phyloP scores from a whole-genome alignment of 192 early-diverging fungal genomes.

The Umbelopsis isabellina region DNA sequence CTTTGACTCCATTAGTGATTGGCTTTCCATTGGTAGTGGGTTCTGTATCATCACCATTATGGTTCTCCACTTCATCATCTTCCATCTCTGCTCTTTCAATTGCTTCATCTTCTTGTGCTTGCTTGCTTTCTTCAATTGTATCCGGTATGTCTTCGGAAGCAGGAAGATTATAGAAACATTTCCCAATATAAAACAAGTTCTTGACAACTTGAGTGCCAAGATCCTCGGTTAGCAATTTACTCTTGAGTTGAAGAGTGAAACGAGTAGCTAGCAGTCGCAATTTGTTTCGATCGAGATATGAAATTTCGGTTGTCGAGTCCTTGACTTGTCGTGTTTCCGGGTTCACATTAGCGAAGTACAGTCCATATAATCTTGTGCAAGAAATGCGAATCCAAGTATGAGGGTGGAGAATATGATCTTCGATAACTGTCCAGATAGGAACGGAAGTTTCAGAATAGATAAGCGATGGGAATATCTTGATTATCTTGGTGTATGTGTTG shows the following conservation, averaged over 20 bases:
- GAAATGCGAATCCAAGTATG: slow-evolving; percentile 89
- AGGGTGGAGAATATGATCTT: slow-evolving; percentile 78
- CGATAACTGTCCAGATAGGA: slow-evolving; percentile 69
- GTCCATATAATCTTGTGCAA: slow-evolving; percentile 71
- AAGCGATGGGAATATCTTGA: slow-evolving; percentile 56
- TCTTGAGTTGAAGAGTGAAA: slow-evolving; percentile 68
- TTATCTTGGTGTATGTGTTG: slow-evolving; percentile 73
- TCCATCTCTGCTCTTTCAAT: slow-evolving; percentile 40
- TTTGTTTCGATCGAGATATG: slow-evolving; percentile 41
- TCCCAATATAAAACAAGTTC: slow-evolving; percentile 92
- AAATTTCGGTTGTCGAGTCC: slow-evolving; percentile 30
- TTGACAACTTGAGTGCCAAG: slow-evolving; percentile 89
- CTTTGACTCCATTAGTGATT: slow-evolving; percentile 22
- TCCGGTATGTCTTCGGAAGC: slow-evolving; percentile 36
- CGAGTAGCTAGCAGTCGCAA: slow-evolving; percentile 58
- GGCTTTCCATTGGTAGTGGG: not conserved
- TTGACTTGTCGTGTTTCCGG: slow-evolving; percentile 43
- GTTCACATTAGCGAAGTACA: slow-evolving; percentile 75
- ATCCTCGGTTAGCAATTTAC: slow-evolving; percentile 69
- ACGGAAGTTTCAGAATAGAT: slow-evolving; percentile 52
- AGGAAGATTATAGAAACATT: slow-evolving; percentile 63
- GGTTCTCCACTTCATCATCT: slow-evolving; percentile 33
- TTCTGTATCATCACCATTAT: slow-evolving; percentile 10
- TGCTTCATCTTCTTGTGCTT: slow-evolving; percentile 49
- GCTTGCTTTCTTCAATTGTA: slow-evolving; percentile 33